Conservation (phyloP, 192 early-diverging fungal species). For the Spinellus fusiger region DNA sequence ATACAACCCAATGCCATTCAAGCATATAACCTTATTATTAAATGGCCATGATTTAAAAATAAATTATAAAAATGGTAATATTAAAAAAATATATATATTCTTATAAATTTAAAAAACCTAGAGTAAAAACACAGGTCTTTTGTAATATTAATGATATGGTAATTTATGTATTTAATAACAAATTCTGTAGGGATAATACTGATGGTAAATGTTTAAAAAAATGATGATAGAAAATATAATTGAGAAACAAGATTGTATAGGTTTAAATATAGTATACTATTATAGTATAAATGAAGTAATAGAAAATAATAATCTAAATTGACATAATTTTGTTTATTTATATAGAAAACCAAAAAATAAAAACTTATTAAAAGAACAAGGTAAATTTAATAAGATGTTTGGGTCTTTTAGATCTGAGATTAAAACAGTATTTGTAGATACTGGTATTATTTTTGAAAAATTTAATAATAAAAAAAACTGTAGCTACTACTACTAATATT, state of each 20-base stretch:
- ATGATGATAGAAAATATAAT: not conserved
- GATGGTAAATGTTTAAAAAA: slow-evolving; percentile 8
- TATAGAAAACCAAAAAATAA: not conserved
- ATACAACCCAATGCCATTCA: not conserved
- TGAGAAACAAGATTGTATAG: no score
- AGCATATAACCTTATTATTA: not conserved
- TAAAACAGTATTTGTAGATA: not conserved
- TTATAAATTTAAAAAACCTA: slow-evolving; percentile 14
- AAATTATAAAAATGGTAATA: not conserved
- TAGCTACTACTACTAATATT: no score
- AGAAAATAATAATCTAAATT: not conserved
- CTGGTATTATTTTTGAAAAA: slow-evolving; percentile 4
- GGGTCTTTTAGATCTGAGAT: not conserved
- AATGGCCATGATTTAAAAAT: slow-evolving; percentile 4
- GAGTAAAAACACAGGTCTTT: not conserved
- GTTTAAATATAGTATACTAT: slow-evolving; percentile 8
- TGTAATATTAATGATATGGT: slow-evolving; percentile 2
- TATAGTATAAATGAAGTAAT: not conserved
- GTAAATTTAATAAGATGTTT: not conserved
- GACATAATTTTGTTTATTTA: not conserved
- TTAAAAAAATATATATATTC: not conserved
- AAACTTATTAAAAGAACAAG: not conserved
- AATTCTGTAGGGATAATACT: slow-evolving; percentile 2
- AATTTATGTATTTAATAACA: not conserved
- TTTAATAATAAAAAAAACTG: slow-evolving; percentile 9